Percentiles rank a stretch among this genome's conserved stretches.
Conservation (phyloP, 2,329 filamentous ascomycete species). For the Claviceps spartinae region DNA sequence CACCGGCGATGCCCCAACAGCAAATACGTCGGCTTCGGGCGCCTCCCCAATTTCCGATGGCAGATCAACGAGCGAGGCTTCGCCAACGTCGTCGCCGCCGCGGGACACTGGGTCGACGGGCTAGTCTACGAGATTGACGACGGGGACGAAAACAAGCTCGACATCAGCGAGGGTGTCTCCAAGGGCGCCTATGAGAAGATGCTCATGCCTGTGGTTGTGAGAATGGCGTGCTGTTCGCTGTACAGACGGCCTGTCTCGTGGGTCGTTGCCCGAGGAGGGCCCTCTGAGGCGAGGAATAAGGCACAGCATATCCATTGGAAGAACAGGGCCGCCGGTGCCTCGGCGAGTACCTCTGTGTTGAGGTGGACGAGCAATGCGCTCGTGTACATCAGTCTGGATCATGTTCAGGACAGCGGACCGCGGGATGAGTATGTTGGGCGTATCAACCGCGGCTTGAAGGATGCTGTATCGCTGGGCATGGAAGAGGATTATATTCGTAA, state of each 20-base stretch:
- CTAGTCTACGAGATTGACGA: slow-evolving; percentile 26
- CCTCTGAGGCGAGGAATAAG: slow-evolving; percentile 13
- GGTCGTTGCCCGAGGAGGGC: slow-evolving; percentile 24
- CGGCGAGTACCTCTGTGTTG: not conserved
- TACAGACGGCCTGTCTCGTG: slow-evolving; percentile 24
- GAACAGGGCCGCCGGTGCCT: not conserved
- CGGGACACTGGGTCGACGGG: slow-evolving; percentile 25
- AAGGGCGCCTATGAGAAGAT: slow-evolving; percentile 25
- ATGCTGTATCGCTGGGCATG: slow-evolving; percentile 23
- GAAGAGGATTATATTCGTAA: slow-evolving; percentile 22
- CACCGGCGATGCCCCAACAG: slow-evolving; percentile 27
- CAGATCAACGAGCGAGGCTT: slow-evolving; percentile 34
- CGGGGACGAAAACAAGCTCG: slow-evolving; percentile 24
- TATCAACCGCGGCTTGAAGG: slow-evolving; percentile 24
- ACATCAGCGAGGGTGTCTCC: slow-evolving; percentile 27
- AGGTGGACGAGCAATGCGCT: slow-evolving; percentile 17
- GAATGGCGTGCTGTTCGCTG: slow-evolving; percentile 18
- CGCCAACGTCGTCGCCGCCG: slow-evolving; percentile 26
- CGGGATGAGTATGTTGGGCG: slow-evolving; percentile 27
- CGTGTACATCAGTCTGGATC: slow-evolving; percentile 25
- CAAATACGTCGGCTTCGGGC: slow-evolving; percentile 24
- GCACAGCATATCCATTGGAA: slow-evolving; percentile 7
- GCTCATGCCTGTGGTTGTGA: slow-evolving; percentile 19
- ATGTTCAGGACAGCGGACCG: slow-evolving; percentile 20
- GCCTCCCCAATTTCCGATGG: slow-evolving; percentile 26